These are phyloP conservation scores for Candida labiduridarum DNA, from an alignment of 1,139 yeast genomes.

Conservation along the genomic window DNA sequence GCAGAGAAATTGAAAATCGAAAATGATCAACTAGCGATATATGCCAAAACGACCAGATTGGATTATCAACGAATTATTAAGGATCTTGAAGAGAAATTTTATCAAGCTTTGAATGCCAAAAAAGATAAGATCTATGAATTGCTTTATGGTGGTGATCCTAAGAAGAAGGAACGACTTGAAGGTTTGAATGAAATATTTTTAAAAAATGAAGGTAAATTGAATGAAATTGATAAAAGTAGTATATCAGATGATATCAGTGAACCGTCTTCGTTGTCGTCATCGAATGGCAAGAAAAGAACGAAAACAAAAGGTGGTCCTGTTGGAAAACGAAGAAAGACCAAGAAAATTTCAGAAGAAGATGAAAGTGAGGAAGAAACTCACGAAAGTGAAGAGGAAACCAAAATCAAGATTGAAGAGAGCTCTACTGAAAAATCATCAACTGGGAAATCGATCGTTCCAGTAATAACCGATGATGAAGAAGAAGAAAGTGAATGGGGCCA, in stretches of 20 bases:
- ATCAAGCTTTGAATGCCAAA: slow-evolving; percentile 38
- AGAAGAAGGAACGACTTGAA: slow-evolving; percentile 9
- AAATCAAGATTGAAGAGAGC: not conserved
- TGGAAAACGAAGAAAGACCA: slow-evolving; percentile 5
- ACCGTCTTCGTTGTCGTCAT: not conserved
- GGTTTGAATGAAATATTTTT: slow-evolving; percentile 14
- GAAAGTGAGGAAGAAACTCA: slow-evolving; percentile 1
- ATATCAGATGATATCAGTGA: slow-evolving; percentile 12
- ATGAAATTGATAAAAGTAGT: slow-evolving; percentile 9
- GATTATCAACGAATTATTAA: slow-evolving; percentile 30
- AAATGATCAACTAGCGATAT: slow-evolving; percentile 17
- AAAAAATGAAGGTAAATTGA: slow-evolving; percentile 13
- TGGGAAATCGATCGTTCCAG: not conserved
- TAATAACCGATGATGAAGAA: not conserved
- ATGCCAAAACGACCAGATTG: slow-evolving; percentile 19
- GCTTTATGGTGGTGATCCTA: slow-evolving; percentile 1
- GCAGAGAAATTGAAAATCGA: slow-evolving; percentile 16
- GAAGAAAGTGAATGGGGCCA: not conserved
- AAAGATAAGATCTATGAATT: slow-evolving; percentile 40
- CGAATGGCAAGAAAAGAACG: not conserved
- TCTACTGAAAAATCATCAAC: slow-evolving; percentile 8
- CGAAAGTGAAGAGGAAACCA: slow-evolving; percentile 1
- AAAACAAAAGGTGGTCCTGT: slow-evolving; percentile 1
- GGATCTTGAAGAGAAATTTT: slow-evolving; percentile 41
- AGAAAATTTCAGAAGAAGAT: slow-evolving; percentile 1